Conservation (phyloP, 2,329 filamentous ascomycete species). For the Fusarium caatingaense region DNA sequence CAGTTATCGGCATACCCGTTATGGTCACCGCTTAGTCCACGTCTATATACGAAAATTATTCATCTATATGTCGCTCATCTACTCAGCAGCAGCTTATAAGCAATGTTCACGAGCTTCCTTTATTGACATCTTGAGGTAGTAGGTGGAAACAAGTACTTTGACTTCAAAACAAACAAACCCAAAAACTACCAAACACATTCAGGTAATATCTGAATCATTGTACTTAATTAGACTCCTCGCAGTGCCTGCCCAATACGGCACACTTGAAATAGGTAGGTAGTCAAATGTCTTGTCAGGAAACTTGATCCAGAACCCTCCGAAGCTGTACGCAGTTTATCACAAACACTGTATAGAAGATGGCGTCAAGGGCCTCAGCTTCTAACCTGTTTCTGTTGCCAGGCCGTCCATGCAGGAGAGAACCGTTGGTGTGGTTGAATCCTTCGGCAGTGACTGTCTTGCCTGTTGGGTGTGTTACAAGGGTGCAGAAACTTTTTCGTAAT, state of each 20-base stretch:
- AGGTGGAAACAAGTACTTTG: not conserved
- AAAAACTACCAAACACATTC: not conserved
- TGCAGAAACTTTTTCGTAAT: not conserved
- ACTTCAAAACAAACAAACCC: not conserved
- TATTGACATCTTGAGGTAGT: not conserved
- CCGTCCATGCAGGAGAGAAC: slow-evolving; percentile 4
- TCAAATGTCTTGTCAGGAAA: slow-evolving; percentile 14
- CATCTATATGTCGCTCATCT: not conserved
- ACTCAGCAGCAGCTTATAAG: not conserved
- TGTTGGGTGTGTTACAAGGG: not conserved
- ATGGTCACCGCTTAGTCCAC: slow-evolving; percentile 7
- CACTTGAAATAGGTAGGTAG: not conserved
- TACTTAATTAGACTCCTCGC: slow-evolving; percentile 5
- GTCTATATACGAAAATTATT: slow-evolving; percentile 19
- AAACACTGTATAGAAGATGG: slow-evolving; percentile 35
- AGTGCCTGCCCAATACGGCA: slow-evolving; percentile 23
- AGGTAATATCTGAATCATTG: not conserved
- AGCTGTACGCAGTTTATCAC: slow-evolving; percentile 8
- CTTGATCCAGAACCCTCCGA: slow-evolving; percentile 3
- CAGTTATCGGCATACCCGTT: slow-evolving; percentile 15
- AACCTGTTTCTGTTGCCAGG: slow-evolving; percentile 10
- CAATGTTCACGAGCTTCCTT: not conserved
- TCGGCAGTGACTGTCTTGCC: slow-evolving; percentile 1
- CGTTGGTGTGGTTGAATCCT: slow-evolving; percentile 24
- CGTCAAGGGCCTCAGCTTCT: slow-evolving; percentile 22